Evolutionary conservation across 2,329 filamentous ascomycete species (phyloP).

Genomic region (Ceratocystiopsis sp.): DNA sequence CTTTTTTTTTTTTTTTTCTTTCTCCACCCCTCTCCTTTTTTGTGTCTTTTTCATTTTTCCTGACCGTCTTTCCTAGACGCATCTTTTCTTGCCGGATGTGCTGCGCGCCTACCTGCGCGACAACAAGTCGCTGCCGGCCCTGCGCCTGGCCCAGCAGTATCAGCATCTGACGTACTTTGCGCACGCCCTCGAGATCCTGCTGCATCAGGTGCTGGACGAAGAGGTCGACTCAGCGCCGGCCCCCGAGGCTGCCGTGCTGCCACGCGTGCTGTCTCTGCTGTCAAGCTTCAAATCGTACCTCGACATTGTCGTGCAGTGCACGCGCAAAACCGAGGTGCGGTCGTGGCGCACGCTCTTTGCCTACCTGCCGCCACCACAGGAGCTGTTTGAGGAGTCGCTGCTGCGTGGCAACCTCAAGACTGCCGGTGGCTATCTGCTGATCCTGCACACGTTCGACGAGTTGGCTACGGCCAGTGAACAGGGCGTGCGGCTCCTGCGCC

Average conservation of each 20-base stretch:
- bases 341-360: constrained; percentile 91
- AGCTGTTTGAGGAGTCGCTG: constrained; percentile 85
- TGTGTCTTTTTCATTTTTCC: neutral
- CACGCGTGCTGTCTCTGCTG: constrained; percentile 43
- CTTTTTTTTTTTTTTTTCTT: constrained; percentile 3
- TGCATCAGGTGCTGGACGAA: constrained; percentile 87
- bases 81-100: constrained; percentile 81
- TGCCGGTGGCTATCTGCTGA: constrained; percentile 87
- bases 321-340: constrained; percentile 86
- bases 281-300: constrained; percentile 73
- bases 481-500: constrained; percentile 61
- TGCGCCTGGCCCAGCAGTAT: constrained; percentile 71
- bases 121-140: constrained; percentile 63
- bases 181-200: constrained; percentile 77
- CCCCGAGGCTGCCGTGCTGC: constrained; percentile 46
- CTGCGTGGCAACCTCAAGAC: constrained; percentile 79
- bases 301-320: constrained; percentile 92
- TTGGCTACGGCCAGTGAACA: constrained; percentile 54
- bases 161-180: constrained; percentile 79
- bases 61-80: constrained; percentile 39
- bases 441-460: constrained; percentile 70
- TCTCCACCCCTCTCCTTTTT: neutral
- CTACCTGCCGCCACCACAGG: constrained; percentile 75
- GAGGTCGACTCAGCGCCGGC: constrained; percentile 55
- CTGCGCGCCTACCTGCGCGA: constrained; percentile 62